Conservation (phyloP, 345 rosid species). For the Rhizophora apiculata region DNA sequence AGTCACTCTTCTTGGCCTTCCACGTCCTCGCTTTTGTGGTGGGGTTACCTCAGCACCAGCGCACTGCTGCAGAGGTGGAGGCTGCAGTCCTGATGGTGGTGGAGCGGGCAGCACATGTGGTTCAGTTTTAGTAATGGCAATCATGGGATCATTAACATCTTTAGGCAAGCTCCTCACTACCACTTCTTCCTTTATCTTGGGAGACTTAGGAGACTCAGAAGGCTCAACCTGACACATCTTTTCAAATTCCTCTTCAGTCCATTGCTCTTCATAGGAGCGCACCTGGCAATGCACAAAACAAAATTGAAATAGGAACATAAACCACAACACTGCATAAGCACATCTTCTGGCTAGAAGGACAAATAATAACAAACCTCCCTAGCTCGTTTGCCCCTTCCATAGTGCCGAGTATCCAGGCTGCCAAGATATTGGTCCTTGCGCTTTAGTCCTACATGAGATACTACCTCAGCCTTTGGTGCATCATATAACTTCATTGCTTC, state of each 20-base stretch:
- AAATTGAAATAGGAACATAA: conserved; percentile 6
- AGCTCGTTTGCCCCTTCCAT: conserved; percentile 94
- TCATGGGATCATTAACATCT: conserved; percentile 29
- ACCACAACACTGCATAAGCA: not conserved
- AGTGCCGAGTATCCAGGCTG: conserved; percentile 61
- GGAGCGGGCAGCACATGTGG: conserved; percentile 26
- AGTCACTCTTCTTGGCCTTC: conserved; percentile 73
- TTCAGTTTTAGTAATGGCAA: conserved; percentile 25
- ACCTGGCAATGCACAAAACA: conserved; percentile 39
- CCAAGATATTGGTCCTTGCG: conserved; percentile 56
- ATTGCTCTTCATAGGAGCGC: conserved; percentile 87
- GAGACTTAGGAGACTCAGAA: conserved; percentile 68
- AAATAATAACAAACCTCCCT: conserved; percentile 70
- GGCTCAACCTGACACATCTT: conserved; percentile 79
- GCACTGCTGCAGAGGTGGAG: conserved; percentile 34
- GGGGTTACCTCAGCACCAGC: conserved; percentile 49
- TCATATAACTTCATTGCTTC: conserved; percentile 71
- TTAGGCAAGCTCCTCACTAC: conserved; percentile 38
- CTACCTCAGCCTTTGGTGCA: conserved; percentile 45
- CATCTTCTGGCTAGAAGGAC: conserved; percentile 10
- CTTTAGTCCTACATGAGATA: conserved; percentile 52
- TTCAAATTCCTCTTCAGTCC: conserved; percentile 95
- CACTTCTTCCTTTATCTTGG: conserved; percentile 51
- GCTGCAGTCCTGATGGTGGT: conserved; percentile 20
- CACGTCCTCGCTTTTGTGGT: conserved; percentile 88